Conservation (phyloP, 2,329 filamentous ascomycete genomes). For the Botrytis sinoallii region DNA sequence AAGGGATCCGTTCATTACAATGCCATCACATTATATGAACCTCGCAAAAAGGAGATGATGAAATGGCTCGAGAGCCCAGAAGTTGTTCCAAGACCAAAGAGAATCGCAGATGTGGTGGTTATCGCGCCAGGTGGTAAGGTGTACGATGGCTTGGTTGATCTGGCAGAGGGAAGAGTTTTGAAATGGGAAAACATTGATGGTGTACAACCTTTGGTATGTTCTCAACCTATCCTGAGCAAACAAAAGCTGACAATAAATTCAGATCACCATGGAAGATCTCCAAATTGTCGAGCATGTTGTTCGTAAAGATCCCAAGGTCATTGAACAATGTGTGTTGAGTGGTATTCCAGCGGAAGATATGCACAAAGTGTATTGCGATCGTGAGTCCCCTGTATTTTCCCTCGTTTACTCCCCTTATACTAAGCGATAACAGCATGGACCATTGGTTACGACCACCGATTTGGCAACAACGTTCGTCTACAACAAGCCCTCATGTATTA, state of each 20-base stretch:
- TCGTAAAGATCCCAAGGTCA: slow-evolving; percentile 77
- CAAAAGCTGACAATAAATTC: slow-evolving; percentile 20
- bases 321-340: slow-evolving; percentile 82
- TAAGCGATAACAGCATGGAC: slow-evolving; percentile 67
- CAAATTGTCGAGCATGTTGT: slow-evolving; percentile 73
- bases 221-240: not conserved
- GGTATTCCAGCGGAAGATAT: slow-evolving; percentile 81
- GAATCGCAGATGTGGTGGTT: slow-evolving; percentile 78
- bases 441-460: slow-evolving; percentile 89
- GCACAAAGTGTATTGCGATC: slow-evolving; percentile 95
- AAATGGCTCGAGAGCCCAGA: slow-evolving; percentile 69
- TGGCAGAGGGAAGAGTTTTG: slow-evolving; percentile 62
- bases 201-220: slow-evolving; percentile 72
- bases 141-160: slow-evolving; percentile 77
- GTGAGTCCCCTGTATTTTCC: slow-evolving; percentile 43
- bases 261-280: slow-evolving; percentile 91
- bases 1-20: slow-evolving; percentile 78
- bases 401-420: slow-evolving; percentile 9
- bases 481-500: slow-evolving; percentile 98
- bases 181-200: slow-evolving; percentile 74
- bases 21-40: slow-evolving; percentile 80
- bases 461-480: slow-evolving; percentile 72
- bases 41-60: slow-evolving; percentile 79
- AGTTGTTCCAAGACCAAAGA: slow-evolving; percentile 58
- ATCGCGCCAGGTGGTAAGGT: slow-evolving; percentile 77